Conservation (phyloP, 1,139 yeast species). For the Debaryomyces singareniensis region DNA sequence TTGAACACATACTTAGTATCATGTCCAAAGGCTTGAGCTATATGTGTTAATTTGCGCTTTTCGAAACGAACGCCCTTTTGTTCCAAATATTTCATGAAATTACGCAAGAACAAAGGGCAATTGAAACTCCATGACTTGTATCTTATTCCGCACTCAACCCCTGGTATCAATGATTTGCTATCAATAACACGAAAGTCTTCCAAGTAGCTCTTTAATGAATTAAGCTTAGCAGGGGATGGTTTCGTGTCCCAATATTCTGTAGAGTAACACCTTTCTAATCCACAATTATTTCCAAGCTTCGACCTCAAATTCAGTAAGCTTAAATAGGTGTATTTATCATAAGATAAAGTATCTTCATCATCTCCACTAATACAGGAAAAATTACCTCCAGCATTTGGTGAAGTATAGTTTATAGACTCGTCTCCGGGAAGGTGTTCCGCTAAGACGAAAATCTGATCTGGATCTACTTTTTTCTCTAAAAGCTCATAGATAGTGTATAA, state of each 20-base stretch:
- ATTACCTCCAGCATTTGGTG: conserved; percentile 44
- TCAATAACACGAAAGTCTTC: conserved; percentile 26
- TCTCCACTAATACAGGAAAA: conserved; percentile 36
- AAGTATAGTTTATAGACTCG: conserved; percentile 26
- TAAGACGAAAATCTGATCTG: conserved; percentile 19
- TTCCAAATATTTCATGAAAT: conserved; percentile 31
- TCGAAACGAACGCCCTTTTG: conserved; percentile 29
- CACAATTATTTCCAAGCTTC: conserved; percentile 35
- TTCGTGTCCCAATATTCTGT: conserved; percentile 11
- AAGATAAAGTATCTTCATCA: conserved; percentile 14
- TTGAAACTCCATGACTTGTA: conserved; percentile 46
- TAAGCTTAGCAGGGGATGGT: conserved; percentile 8
- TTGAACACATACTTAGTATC: conserved; percentile 37
- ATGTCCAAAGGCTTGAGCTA: conserved; percentile 23
- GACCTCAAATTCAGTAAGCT: conserved; percentile 19
- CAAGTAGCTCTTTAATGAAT: conserved; percentile 42
- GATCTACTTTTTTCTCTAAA: conserved; percentile 1
- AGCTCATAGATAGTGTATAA: not conserved
- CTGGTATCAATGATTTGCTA: conserved; percentile 22
- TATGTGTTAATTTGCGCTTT: conserved; percentile 19
- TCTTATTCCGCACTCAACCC: conserved; percentile 29
- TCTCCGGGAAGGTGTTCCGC: conserved; percentile 37
- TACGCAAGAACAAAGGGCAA: conserved; percentile 44
- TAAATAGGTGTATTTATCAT: conserved; percentile 29
- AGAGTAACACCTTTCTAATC: conserved; percentile 36